Evolutionary conservation across 306 rosid genomes (phyloP).

Genomic region (Canavalia gladiata): DNA sequence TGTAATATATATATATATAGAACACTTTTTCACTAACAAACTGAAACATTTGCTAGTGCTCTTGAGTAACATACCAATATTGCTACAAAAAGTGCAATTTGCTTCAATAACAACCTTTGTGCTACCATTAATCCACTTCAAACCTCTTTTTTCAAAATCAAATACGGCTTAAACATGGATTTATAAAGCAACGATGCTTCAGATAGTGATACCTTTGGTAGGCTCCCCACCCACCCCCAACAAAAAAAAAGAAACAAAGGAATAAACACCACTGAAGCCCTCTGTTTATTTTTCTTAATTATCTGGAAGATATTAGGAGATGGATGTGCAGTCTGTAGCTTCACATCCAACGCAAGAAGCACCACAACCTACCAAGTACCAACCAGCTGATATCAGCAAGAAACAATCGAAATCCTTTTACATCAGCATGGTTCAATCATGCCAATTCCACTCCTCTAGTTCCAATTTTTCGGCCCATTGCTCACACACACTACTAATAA

Average conservation of each 20-base stretch:
- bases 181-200: background rate
- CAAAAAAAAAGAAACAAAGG: background rate
- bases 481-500: slow-evolving; percentile 5
- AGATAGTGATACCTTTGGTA: background rate
- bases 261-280: background rate
- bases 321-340: background rate
- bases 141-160: background rate
- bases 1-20: no score
- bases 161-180: background rate
- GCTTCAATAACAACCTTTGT: background rate
- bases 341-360: slow-evolving; percentile 4
- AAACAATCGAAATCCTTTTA: background rate
- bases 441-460: background rate
- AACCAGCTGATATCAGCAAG: slow-evolving; percentile 33
- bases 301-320: background rate
- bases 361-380: slow-evolving; percentile 4
- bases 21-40: background rate
- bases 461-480: background rate
- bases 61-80: background rate
- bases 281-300: background rate
- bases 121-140: background rate
- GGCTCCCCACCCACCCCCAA: background rate
- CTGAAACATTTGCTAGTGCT: background rate
- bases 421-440: background rate
- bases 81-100: slow-evolving; percentile 15